Conservation (phyloP, 495 filamentous ascomycete species). For the Baudoinia panamericana region DNA sequence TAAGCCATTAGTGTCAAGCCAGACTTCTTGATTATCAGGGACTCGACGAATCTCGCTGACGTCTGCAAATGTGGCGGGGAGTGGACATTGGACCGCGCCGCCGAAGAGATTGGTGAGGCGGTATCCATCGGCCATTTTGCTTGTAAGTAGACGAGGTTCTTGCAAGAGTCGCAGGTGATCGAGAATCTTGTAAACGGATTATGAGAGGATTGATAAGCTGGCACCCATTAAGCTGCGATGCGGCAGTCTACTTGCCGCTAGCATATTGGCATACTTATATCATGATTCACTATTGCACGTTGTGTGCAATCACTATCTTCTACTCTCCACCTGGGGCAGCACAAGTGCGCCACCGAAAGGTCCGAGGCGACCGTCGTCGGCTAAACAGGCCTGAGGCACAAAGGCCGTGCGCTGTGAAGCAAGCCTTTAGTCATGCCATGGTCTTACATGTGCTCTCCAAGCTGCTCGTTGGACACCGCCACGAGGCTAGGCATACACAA, state of each 20-base stretch:
- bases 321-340: neutral
- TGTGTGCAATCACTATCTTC: neutral
- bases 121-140: too few species aligned
- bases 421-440: neutral
- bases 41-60: slow-evolving; percentile 77
- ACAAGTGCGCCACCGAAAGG: neutral
- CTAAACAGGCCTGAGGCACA: neutral
- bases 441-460: neutral
- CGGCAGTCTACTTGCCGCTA: too few species aligned
- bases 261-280: too few species aligned
- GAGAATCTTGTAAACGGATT: neutral
- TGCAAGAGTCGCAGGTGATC: neutral
- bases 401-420: neutral
- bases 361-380: neutral
- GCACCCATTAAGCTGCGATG: too few species aligned
- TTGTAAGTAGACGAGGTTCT: too few species aligned
- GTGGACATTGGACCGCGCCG: slow-evolving; percentile 59
- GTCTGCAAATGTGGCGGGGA: slow-evolving; percentile 64
- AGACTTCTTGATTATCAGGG: slow-evolving; percentile 91
- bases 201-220: too few species aligned
- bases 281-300: neutral
- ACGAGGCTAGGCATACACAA: slow-evolving; percentile 33
- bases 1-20: slow-evolving; percentile 62
- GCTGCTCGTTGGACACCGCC: neutral
- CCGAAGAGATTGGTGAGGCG: slow-evolving; percentile 68